Conservation (phyloP, 2,329 filamentous ascomycete genomes). For the Penicillium fuscoglaucum region DNA sequence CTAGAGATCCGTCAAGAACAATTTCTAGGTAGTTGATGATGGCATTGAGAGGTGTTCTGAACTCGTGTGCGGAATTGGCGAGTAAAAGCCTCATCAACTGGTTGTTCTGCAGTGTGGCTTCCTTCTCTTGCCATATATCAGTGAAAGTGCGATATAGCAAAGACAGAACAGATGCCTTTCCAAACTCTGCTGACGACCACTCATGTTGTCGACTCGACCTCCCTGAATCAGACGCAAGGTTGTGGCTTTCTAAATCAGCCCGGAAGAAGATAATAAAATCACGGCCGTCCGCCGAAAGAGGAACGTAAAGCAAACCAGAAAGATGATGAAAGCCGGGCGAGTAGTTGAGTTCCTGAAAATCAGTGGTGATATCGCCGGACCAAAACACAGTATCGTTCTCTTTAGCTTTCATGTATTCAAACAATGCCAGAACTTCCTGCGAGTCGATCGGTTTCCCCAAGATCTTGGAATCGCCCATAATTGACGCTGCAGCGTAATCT, state of each 20-base stretch:
- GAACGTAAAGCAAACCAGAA: conserved; percentile 76
- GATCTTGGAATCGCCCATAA: conserved; percentile 80
- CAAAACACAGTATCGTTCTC: conserved; percentile 71
- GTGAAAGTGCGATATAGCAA: conserved; percentile 86
- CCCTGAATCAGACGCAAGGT: neutral
- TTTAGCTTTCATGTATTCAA: conserved; percentile 78
- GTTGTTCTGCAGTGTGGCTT: conserved; percentile 76
- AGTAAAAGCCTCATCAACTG: conserved; percentile 75
- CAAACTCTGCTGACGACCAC: conserved; percentile 83
- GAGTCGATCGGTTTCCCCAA: conserved; percentile 71
- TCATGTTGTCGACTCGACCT: conserved; percentile 63
- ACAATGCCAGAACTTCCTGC: conserved; percentile 76
- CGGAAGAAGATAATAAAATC: conserved; percentile 91
- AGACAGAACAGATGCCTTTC: conserved; percentile 82
- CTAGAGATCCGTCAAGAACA: conserved; percentile 74
- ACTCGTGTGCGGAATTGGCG: conserved; percentile 86
- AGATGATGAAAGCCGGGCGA: conserved; percentile 73
- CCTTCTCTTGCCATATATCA: conserved; percentile 87
- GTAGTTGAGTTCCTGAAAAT: conserved; percentile 80
- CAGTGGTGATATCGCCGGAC: conserved; percentile 69
- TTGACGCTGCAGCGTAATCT: conserved; percentile 79
- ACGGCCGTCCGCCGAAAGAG: conserved; percentile 68
- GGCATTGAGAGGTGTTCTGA: conserved; percentile 85
- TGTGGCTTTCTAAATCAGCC: conserved; percentile 54
- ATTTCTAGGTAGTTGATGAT: conserved; percentile 94